These are phyloP conservation scores for Lasiodiplodia theobromae DNA, from an alignment of 2,329 filamentous ascomycete genomes.

Conservation along the genomic window DNA sequence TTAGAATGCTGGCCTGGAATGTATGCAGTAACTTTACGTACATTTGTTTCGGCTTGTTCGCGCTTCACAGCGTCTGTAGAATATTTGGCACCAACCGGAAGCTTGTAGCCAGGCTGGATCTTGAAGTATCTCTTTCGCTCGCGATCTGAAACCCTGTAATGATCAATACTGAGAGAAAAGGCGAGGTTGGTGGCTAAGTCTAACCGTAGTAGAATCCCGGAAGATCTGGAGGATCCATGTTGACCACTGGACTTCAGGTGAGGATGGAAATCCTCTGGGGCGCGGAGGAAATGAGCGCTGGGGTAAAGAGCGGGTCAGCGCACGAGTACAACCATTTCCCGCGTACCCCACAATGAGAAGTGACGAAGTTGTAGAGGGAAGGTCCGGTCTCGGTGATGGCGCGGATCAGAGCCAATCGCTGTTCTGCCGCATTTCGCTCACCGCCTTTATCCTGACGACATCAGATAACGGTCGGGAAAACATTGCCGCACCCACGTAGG, in stretches of 20 bases:
- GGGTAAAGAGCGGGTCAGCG: not conserved
- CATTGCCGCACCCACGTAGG: not conserved
- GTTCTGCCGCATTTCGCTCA: not conserved
- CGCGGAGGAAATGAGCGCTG: not conserved
- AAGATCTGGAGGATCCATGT: conserved; percentile 39
- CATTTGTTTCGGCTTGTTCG: conserved; percentile 33
- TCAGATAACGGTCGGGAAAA: not conserved
- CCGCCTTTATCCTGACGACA: conserved; percentile 20
- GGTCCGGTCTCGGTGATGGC: conserved; percentile 27
- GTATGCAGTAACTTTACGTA: not conserved
- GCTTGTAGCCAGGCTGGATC: conserved; percentile 49
- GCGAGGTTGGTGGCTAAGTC: not conserved
- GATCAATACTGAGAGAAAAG: conserved; percentile 10
- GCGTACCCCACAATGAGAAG: not conserved
- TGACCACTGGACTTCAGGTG: not conserved
- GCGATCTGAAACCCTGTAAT: conserved; percentile 40
- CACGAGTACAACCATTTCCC: not conserved
- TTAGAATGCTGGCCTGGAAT: not conserved
- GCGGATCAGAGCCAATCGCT: conserved; percentile 13
- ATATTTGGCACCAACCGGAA: conserved; percentile 48
- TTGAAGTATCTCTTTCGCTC: conserved; percentile 60
- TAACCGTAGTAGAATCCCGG: conserved; percentile 57
- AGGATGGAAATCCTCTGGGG: not conserved
- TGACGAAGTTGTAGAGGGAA: conserved; percentile 5
- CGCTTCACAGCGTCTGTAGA: conserved; percentile 47